Evolutionary conservation across 805 yeast species (phyloP), one percentile per base, ranked within the genome.

Genomic region (Debaryomyces maramus): DNA sequence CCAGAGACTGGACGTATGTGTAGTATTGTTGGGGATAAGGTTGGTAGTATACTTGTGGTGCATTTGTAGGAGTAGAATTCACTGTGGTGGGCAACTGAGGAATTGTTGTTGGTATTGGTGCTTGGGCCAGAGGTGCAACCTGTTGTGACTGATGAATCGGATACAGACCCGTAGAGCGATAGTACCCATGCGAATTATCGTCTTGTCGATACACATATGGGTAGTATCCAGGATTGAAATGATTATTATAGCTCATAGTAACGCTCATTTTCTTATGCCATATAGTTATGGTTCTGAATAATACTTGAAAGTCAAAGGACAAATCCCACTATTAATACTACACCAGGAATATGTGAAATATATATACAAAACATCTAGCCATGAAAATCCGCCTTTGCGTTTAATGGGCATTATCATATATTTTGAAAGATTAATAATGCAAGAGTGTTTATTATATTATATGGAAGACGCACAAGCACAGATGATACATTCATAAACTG

Each of bases 41-140:
- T 8, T 38, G 39, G 26, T 32, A 26, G 22, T 29, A 32, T 18
- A 30, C 21, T n/a, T 27, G 32, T 18, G 38, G 13, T 24, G 20
- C 34, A 6, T 23, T 23, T 7, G 9, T 13, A 6, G 28, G 28
- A 15, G 28, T 15, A 6, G 3, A 15, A 4, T n/a, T n/a, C 3
- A n/a, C 15, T 21, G 33, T 41, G 8, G 13, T 40, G 21, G 18
- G 17, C 22, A 19, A 6, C 6, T 7, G 13, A 24, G 28, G 28
- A n/a, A 24, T 4, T 15, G 28, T 24, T 6, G 28, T 10, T 15
- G 11, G 27, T 21, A 33, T 5, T 22, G 36, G 17, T 11, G 16
- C 14, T 22, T 5, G 36, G 36, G 26, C 28, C 11, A 7, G 18
- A 6, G 20, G 28, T 6, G 16, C 16, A 6, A 6, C 17, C 2